Conservation (phyloP, 495 filamentous ascomycete species). For the Cercophora scortea region DNA sequence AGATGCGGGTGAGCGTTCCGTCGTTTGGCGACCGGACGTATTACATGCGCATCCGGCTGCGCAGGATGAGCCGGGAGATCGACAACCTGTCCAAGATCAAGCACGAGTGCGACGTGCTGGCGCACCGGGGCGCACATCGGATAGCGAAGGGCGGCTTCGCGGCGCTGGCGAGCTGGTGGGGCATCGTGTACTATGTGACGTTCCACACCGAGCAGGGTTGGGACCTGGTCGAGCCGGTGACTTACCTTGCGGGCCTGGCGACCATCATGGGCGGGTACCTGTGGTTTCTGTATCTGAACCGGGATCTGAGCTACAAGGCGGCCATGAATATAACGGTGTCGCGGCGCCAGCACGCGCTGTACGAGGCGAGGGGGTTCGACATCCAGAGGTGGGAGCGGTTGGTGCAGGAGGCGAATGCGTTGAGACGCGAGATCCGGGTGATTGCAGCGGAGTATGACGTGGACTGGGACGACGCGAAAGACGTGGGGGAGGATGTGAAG, state of each 20-base stretch:
- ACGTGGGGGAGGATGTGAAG: slow-evolving; percentile 66
- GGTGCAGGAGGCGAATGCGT: slow-evolving; percentile 71
- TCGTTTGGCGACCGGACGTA: slow-evolving; percentile 84
- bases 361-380: slow-evolving; percentile 68
- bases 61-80: slow-evolving; percentile 62
- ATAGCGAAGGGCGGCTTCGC: slow-evolving; percentile 74
- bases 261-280: slow-evolving; percentile 84
- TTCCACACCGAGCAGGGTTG: slow-evolving; percentile 76
- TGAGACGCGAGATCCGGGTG: slow-evolving; percentile 71
- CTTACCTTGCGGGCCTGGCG: slow-evolving; percentile 74
- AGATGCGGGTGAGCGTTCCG: slow-evolving; percentile 74
- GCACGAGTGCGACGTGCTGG: slow-evolving; percentile 69
- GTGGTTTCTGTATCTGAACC: slow-evolving; percentile 91
- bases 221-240: slow-evolving; percentile 90
- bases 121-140: slow-evolving; percentile 67
- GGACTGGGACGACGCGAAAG: slow-evolving; percentile 81
- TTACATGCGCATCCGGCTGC: slow-evolving; percentile 68
- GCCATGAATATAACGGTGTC: slow-evolving; percentile 82
- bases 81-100: slow-evolving; percentile 63
- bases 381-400: slow-evolving; percentile 65
- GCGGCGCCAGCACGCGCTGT: slow-evolving; percentile 67
- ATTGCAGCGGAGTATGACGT: slow-evolving; percentile 86
- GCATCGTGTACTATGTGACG: slow-evolving; percentile 64
- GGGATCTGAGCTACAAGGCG: slow-evolving; percentile 76
- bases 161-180: slow-evolving; percentile 70